A percentile compares a stretch with the other conserved stretches of the same genome.
phyloP scores from a whole-genome alignment of 495 filamentous ascomycete genomes.

The Tuber microsphaerosporum region DNA sequence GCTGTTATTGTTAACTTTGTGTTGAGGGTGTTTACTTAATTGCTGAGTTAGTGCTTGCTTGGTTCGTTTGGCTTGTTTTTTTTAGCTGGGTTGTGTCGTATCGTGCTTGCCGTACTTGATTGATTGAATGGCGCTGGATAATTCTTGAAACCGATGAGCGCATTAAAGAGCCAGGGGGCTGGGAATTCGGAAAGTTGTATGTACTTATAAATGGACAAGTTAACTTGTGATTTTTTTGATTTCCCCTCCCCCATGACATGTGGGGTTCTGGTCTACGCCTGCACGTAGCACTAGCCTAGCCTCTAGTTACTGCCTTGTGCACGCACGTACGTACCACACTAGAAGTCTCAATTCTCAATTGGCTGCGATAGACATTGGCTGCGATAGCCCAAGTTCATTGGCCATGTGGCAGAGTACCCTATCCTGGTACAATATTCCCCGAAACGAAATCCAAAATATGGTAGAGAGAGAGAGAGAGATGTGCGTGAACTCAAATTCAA shows the following conservation, averaged over 20 bases:
- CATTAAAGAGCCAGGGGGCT: not conserved
- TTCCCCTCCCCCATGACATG: not conserved
- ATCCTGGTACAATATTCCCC: not conserved
- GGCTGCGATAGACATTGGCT: not conserved
- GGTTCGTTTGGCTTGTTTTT: not conserved
- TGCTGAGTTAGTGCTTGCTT: slow-evolving; percentile 4
- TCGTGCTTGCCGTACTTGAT: slow-evolving; percentile 18
- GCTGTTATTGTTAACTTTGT: slow-evolving; percentile 94
- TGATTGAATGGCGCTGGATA: slow-evolving; percentile 2
- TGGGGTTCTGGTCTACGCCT: not conserved
- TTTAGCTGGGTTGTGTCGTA: slow-evolving; percentile 5
- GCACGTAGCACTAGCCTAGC: not conserved
- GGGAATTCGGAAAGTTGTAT: slow-evolving; percentile 21
- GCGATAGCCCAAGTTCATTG: not conserved
- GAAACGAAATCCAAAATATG: not conserved
- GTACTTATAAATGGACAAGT: not conserved
- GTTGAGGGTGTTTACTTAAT: slow-evolving; percentile 55
- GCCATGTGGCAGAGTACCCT: not conserved
- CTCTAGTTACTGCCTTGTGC: not conserved
- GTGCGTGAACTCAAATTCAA: not conserved
- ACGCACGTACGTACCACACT: not conserved
- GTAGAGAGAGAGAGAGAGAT: not conserved
- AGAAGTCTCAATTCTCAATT: not conserved
- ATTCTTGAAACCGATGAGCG: slow-evolving; percentile 20
- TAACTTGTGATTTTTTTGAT: not conserved